A percentile compares a stretch with the other conserved stretches of the same genome.
Evolutionary conservation across 2,329 filamentous ascomycete genomes (phyloP).

Genomic region (Exophiala bonariae): DNA sequence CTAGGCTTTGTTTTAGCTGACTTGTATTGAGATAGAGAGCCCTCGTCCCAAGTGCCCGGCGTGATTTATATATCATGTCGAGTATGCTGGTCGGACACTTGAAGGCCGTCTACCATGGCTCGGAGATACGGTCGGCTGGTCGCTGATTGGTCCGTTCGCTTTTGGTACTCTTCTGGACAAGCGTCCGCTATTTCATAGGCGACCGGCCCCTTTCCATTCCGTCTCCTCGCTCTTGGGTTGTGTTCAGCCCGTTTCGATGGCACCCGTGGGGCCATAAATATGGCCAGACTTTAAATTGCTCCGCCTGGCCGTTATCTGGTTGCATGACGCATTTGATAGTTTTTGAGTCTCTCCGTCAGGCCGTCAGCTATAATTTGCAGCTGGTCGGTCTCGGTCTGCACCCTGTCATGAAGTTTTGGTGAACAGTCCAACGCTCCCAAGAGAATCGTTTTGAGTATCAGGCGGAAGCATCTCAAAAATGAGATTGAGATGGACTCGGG

Average conservation of each 20-base stretch:
- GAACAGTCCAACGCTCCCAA: slow-evolving; percentile 35
- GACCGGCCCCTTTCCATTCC: no score
- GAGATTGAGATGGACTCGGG: slow-evolving; percentile 33
- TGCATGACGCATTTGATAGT: slow-evolving; percentile 31
- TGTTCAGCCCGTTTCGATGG: no score
- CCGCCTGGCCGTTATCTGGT: slow-evolving; percentile 28
- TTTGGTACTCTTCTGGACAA: slow-evolving; percentile 29
- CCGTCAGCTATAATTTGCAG: slow-evolving; percentile 33
- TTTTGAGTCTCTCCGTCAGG: slow-evolving; percentile 34
- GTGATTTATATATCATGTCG: no score
- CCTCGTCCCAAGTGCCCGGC: not conserved
- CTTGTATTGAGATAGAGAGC: not conserved
- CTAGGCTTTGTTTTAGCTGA: no score
- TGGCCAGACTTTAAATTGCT: slow-evolving; percentile 5
- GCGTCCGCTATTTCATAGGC: no score
- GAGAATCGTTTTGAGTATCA: slow-evolving; percentile 37
- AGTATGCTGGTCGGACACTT: no score
- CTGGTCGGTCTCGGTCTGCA: slow-evolving; percentile 34
- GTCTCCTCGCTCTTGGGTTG: no score
- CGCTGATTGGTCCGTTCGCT: slow-evolving; percentile 29
- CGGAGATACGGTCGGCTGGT: no score
- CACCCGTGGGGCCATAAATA: slow-evolving; percentile 8
- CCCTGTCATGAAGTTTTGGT: slow-evolving; percentile 27
- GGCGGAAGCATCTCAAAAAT: slow-evolving; percentile 39
- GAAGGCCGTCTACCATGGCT: not conserved